Base-by-base conservation (phyloP, 352 stramenopile species). In the Pelagophyceae sp. region DNA sequence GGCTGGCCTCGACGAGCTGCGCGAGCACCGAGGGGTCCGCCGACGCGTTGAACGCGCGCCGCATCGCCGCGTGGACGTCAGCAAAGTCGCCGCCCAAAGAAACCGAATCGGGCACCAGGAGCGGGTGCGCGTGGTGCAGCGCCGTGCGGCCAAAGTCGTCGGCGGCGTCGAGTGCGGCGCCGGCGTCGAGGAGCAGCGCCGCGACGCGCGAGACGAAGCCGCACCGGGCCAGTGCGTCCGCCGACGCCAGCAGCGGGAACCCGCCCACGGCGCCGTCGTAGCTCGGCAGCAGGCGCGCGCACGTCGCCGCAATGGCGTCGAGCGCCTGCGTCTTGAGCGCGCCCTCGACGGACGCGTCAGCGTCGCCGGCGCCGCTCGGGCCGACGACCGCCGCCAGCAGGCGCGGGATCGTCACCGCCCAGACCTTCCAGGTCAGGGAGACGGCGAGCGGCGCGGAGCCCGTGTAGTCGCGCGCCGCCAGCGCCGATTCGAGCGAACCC, bases 401-500 rank as follows among this genome's bases (percentile, higher is more conserved):
- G 1, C 67, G 67, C 67, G 67, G 67, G 6, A 74, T 3, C 35
- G 67, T 74, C 17, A 74, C 33, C 17, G 67, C 33, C 67, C 67
- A 74, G 67, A 33, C 29, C 5, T 31, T 6, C 67, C 67, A 74
- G 20, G 33, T 25, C 0, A n/a, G 2, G 11, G 35, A 11, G 15
- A 74, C 67, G 38, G 33, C 35, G 20, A 74, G 38, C 15, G 67
- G 67, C 35, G 67, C n/a, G 35, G 35, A 74, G 35, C 67, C 67
- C 17, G 17, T 31, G 37, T 60, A 2, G 35, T 74, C 67, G 6
- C 61, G 29, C 11, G 61, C 61, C 29, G 2, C 29, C n/a, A 71
- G 29, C 61, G n/a, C n/a, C n/a, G n/a, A 71, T 71, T 6, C 5
- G 11, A 27, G 54, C 54, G 54, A 15, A 27, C 15, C 54, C 11